Conservation (phyloP, 768 basidiomycete genomes). For the Chalciporus pseudorubinellus region DNA sequence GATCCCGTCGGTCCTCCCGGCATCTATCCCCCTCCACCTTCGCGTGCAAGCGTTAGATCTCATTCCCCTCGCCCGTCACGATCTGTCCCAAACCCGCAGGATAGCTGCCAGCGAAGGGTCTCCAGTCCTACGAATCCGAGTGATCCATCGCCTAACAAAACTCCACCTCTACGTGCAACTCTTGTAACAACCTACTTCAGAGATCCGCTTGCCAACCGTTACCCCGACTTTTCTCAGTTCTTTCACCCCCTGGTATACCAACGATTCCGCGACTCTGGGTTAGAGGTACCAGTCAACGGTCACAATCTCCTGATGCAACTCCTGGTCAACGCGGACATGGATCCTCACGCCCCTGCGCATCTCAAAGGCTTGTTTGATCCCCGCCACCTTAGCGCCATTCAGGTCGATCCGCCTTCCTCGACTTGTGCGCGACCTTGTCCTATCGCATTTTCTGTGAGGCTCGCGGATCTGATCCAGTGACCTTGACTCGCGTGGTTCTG, state of each 20-base stretch:
- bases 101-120: not conserved
- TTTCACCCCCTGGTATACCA: conserved; percentile 19
- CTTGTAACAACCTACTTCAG: conserved; percentile 25
- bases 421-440: conserved; percentile 12
- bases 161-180: not conserved
- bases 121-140: not conserved
- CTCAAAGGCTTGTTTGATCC: not conserved
- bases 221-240: conserved; percentile 34
- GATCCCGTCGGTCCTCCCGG: not conserved
- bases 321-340: not conserved
- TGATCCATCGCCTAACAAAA: not conserved
- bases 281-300: not conserved
- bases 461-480: conserved; percentile 13
- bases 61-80: not conserved
- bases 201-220: conserved; percentile 30
- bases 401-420: not conserved
- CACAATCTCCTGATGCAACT: not conserved
- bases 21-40: not conserved
- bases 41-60: not conserved
- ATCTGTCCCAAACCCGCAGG: not conserved
- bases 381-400: not conserved
- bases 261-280: conserved; percentile 3
- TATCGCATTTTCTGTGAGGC: conserved; percentile 19
- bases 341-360: not conserved
- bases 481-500: not conserved